Evolutionary conservation across 768 basidiomycete species (phyloP), one percentile per base, ranked within the genome.

Genomic region (Boletus sensibilis): DNA sequence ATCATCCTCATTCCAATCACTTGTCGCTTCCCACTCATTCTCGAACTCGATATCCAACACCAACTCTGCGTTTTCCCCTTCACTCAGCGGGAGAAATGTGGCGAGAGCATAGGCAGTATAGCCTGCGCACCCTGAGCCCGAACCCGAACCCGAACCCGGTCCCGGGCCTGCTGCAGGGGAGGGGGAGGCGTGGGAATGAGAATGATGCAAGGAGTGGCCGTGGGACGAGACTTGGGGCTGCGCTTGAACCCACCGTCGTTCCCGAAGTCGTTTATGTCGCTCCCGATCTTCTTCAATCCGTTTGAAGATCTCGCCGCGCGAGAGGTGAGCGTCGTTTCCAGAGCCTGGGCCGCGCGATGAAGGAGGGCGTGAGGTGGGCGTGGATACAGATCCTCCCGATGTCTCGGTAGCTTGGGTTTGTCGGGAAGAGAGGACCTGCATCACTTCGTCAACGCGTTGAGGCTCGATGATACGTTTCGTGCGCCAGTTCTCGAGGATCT

Each of bases 221-320:
- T 41, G 21, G 34, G 47, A 27, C 29, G 9, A 31, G 25, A n/a
- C 43, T 58, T 84, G 85, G 5, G 84, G 79, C 10, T 85, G 77
- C 3, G 87, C 86, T 66, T 92, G 90, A n/a, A 91, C 90, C 94
- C 94, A 96, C 42, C 93, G 84, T 37, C 90, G 83, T 70, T 96
- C 94, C 44, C 93, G 84, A 3, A 96, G 78, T 13, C 94, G 85
- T 74, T 95, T 95, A 65, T 95, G 93, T 58, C 94, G 83, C 65
- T 96, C 94, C 5, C 94, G 79, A 68, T 96, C 94, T 64, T 94
- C 92, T 69, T 96, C 92, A 60, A 95, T 93, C 20, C 92, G 86
- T 56, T 88, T 86, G 65, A 91, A 80, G 33, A 92, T 82, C 50
- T 94, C 91, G 14, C 75, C 72, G 5, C 82, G 80, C 1, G 85